Conservation (phyloP, 768 basidiomycete genomes). For the Rhodotorula diobovata region DNA sequence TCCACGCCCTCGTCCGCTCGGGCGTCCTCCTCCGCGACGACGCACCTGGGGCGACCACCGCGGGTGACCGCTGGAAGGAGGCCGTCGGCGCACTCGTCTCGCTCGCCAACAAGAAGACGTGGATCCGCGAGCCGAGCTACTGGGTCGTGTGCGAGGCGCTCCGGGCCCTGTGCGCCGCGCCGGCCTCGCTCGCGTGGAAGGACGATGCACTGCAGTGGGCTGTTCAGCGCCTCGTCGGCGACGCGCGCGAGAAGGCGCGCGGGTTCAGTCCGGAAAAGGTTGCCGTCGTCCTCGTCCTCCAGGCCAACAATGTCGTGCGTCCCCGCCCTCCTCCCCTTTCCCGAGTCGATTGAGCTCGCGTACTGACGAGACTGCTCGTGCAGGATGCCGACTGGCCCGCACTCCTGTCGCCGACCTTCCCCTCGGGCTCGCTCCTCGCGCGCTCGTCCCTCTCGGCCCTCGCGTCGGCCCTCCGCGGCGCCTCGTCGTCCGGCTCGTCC, state of each 20-base stretch:
- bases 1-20: conserved; percentile 78
- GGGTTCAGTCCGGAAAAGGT: conserved; percentile 86
- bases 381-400: conserved; percentile 62
- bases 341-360: neutral
- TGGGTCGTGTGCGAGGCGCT: conserved; percentile 35
- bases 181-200: conserved; percentile 55
- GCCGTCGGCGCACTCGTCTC: conserved; percentile 60
- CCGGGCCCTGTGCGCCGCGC: conserved; percentile 5
- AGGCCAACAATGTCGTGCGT: conserved; percentile 47
- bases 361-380: neutral
- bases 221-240: conserved; percentile 43
- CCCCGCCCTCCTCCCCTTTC: neutral
- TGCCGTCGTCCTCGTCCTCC: conserved; percentile 69
- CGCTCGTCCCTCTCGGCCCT: conserved; percentile 67
- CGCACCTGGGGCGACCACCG: conserved; percentile 50
- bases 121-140: conserved; percentile 63
- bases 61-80: conserved; percentile 58
- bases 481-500: conserved; percentile 6
- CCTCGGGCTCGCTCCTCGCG: conserved; percentile 68
- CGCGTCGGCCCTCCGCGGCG: conserved; percentile 71
- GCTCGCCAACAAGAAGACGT: conserved; percentile 77
- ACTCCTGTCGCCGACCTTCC: conserved; percentile 60
- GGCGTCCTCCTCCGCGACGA: conserved; percentile 63
- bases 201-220: conserved; percentile 52
- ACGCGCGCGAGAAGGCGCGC: conserved; percentile 50